A percentile compares a stretch with the other conserved stretches of the same genome.
These are phyloP conservation scores for Trichopus zeylanicus DNA, from an alignment of 116 monocot species.

Conservation along the genomic window DNA sequence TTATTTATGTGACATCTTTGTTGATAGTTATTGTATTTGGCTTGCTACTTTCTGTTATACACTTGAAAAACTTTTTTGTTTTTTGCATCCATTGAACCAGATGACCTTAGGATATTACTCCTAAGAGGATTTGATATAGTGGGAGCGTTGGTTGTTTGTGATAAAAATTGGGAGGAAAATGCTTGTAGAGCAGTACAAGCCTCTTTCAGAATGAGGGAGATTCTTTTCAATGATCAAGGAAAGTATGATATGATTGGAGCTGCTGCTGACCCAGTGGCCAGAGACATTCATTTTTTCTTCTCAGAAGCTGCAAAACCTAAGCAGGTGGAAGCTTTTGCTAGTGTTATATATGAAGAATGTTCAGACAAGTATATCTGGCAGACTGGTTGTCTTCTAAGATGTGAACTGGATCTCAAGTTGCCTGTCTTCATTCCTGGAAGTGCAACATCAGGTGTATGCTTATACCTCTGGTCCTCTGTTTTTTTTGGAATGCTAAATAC, in stretches of 20 bases:
- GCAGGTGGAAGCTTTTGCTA: slow-evolving; percentile 22
- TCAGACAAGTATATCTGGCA: slow-evolving; percentile 68
- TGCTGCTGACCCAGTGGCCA: slow-evolving; percentile 18
- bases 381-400: slow-evolving; percentile 72
- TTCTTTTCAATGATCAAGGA: slow-evolving; percentile 32
- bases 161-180: slow-evolving; percentile 37
- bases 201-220: slow-evolving; percentile 34
- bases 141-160: slow-evolving; percentile 51
- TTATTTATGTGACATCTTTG: neutral
- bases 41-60: neutral
- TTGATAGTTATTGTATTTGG: neutral
- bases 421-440: slow-evolving; percentile 55
- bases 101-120: slow-evolving; percentile 60
- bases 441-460: slow-evolving; percentile 40
- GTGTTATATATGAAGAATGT: slow-evolving; percentile 53
- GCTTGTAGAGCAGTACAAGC: slow-evolving; percentile 41
- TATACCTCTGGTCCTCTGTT: neutral
- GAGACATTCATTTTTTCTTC: slow-evolving; percentile 51
- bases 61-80: neutral
- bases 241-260: slow-evolving; percentile 50
- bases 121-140: slow-evolving; percentile 71
- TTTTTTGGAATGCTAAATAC: neutral
- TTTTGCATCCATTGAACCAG: slow-evolving; percentile 24
- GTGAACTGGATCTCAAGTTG: slow-evolving; percentile 52
- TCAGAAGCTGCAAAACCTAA: slow-evolving; percentile 26